Evolutionary conservation across 2,329 filamentous ascomycete species (phyloP).

Genomic region (Corynespora cassiicola): DNA sequence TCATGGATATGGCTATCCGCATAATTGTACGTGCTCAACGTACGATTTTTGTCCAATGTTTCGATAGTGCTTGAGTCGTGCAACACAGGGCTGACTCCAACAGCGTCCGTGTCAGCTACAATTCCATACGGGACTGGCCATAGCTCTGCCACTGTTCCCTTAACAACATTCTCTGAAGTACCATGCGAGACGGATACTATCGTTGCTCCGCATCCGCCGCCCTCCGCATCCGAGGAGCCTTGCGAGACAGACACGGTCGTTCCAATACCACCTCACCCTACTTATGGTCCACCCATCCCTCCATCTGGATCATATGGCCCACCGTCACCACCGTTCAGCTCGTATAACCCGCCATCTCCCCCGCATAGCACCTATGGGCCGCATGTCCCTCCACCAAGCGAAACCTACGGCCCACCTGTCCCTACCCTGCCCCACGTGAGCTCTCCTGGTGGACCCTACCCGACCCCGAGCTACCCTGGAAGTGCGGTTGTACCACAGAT

Average conservation of each 20-base stretch:
- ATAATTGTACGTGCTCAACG: no score
- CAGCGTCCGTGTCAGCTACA: conserved; percentile 16
- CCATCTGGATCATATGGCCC: conserved; percentile 4
- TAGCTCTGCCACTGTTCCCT: conserved; percentile 4
- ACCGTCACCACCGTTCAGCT: neutral
- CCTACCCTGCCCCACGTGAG: neutral
- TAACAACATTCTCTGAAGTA: conserved; percentile 6
- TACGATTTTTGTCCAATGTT: no score
- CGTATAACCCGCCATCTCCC: neutral
- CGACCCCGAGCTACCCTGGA: neutral
- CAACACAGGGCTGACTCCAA: conserved; percentile 9
- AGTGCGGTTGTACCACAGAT: neutral
- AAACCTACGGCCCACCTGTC: conserved; percentile 1
- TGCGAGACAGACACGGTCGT: conserved; percentile 11
- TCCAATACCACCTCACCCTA: conserved; percentile 3
- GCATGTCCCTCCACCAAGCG: neutral
- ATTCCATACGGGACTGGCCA: conserved; percentile 19
- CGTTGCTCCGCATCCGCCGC: neutral
- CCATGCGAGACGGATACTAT: conserved; percentile 10
- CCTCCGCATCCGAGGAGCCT: conserved; percentile 11
- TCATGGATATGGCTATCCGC: conserved; percentile 16
- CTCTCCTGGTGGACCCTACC: neutral
- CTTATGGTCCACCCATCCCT: neutral
- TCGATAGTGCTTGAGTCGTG: no score
- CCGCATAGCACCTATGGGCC: neutral